phyloP scores from a whole-genome alignment of 148 eudicot genomes.

The Rhododendron simsii region DNA sequence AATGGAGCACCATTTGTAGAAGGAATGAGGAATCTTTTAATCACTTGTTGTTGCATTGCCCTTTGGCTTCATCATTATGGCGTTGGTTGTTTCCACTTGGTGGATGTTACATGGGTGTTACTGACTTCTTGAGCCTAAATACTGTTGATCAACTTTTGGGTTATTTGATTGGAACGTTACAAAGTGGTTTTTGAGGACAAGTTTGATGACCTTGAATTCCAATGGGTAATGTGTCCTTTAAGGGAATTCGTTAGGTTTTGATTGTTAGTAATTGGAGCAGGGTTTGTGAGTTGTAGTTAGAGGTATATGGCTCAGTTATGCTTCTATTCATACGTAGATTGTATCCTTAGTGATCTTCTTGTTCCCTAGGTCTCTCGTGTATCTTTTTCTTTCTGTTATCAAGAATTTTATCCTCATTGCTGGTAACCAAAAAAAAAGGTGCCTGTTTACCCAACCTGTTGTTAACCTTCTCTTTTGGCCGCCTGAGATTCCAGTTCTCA shows the following conservation, averaged over 20 bases:
- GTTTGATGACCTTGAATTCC: neutral
- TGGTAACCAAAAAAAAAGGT: neutral
- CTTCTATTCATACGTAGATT: no score
- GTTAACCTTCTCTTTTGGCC: conserved; percentile 85
- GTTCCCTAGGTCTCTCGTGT: no score
- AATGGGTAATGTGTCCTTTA: neutral
- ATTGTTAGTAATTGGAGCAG: neutral
- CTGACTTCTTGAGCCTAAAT: neutral
- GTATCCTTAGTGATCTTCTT: no score
- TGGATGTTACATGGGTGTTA: neutral
- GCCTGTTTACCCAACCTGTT: conserved; percentile 43
- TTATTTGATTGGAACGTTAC: neutral
- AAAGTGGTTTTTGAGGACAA: neutral
- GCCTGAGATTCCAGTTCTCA: conserved; percentile 85
- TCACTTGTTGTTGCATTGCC: neutral
- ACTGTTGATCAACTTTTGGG: neutral
- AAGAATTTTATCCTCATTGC: neutral
- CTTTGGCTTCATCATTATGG: neutral
- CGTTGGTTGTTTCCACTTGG: neutral
- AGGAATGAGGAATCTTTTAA: neutral
- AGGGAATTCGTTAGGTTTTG: neutral
- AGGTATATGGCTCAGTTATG: no score
- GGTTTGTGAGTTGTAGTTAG: neutral
- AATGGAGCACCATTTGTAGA: neutral
- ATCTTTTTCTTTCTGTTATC: neutral